phyloP scores from a whole-genome alignment of 768 basidiomycete species.

The Amyloporia xantha region DNA sequence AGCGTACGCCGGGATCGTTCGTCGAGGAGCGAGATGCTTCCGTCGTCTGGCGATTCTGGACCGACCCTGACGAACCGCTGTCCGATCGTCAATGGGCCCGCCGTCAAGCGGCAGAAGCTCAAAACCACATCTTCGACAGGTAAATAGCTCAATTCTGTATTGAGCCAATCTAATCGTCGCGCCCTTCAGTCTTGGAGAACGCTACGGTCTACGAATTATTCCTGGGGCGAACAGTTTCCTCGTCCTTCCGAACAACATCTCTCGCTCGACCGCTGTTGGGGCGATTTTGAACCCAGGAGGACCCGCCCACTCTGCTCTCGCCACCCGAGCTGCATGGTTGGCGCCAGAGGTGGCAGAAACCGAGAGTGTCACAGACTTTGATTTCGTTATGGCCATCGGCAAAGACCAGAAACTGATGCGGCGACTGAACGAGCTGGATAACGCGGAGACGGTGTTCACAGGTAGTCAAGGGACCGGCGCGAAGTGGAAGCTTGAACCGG shows the following conservation, averaged over 20 bases:
- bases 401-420: conserved; percentile 75
- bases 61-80: conserved; percentile 28
- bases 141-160: conserved; percentile 16
- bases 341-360: conserved; percentile 31
- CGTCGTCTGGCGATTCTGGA: conserved; percentile 84
- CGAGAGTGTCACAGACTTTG: conserved; percentile 34
- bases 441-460: conserved; percentile 66
- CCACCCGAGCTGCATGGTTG: conserved; percentile 35
- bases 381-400: conserved; percentile 60
- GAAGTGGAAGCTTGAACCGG: conserved; percentile 50
- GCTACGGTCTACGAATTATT: conserved; percentile 77
- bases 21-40: conserved; percentile 81
- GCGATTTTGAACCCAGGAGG: conserved; percentile 68
- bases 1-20: conserved; percentile 82
- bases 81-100: conserved; percentile 76
- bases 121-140: conserved; percentile 89
- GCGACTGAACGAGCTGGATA: conserved; percentile 67
- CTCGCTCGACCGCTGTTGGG: conserved; percentile 76
- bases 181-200: conserved; percentile 78
- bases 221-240: conserved; percentile 77
- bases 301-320: conserved; percentile 33
- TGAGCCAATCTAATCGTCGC: conserved; percentile 20
- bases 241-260: conserved; percentile 76
- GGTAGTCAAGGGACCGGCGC: conserved; percentile 78
- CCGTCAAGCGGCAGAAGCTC: conserved; percentile 83